These are phyloP conservation scores for Candida golubevii DNA, from an alignment of 805 yeast genomes.

Conservation along the genomic window DNA sequence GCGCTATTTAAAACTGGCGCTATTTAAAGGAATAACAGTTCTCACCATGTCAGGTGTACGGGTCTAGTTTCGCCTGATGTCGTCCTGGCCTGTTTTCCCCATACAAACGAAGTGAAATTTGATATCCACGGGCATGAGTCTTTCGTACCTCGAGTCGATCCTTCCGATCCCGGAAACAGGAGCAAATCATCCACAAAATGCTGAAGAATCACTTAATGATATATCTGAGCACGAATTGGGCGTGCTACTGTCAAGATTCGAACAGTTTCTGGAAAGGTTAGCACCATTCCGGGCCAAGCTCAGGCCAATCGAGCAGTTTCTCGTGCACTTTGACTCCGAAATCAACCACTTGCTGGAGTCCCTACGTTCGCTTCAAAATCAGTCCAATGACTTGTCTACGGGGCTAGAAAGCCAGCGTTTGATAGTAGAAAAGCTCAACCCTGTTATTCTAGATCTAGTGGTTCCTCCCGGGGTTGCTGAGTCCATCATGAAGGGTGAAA, in stretches of 20 bases:
- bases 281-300: constrained; percentile 23
- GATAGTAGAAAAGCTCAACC: constrained; percentile 50
- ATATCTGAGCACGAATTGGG: constrained; percentile 16
- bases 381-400: constrained; percentile 28
- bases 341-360: constrained; percentile 30
- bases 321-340: constrained; percentile 54
- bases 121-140: constrained; percentile 8
- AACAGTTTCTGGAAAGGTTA: constrained; percentile 9
- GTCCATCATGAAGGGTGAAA: constrained; percentile 53
- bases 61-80: neutral
- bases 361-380: constrained; percentile 30
- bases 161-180: constrained; percentile 10
- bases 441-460: constrained; percentile 69
- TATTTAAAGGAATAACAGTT: no score
- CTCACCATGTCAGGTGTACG: neutral
- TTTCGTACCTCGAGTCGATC: constrained; percentile 14
- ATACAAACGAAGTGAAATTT: no score
- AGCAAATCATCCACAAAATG: neutral
- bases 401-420: constrained; percentile 26
- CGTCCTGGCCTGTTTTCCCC: no score
- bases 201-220: constrained; percentile 1
- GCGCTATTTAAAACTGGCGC: no score
- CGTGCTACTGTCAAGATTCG: constrained; percentile 15
- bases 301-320: constrained; percentile 49
- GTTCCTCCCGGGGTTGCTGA: constrained; percentile 69